Percentiles rank a stretch among this genome's conserved stretches.
These are phyloP conservation scores for Sporisorium graminicola DNA, from an alignment of 1,284 basidiomycete genomes.

Conservation along the genomic window DNA sequence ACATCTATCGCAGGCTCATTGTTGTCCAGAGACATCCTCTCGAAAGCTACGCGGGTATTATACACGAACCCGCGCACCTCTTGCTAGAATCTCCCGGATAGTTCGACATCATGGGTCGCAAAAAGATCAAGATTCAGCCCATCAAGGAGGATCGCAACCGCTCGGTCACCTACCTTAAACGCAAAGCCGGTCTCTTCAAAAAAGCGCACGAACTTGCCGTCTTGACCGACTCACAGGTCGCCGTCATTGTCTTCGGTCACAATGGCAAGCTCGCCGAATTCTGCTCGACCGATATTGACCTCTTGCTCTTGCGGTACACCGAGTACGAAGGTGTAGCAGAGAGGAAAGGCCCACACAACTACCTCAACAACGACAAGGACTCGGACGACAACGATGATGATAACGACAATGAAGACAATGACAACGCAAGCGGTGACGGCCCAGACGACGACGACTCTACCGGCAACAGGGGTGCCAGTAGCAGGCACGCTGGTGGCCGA, in stretches of 20 bases:
- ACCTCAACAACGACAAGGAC: conserved; percentile 43
- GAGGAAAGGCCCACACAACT: conserved; percentile 48
- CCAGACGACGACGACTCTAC: conserved; percentile 11
- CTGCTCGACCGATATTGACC: conserved; percentile 62
- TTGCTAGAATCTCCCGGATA: no score
- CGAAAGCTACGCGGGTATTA: background rate
- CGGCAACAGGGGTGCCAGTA: conserved; percentile 9
- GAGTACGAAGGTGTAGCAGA: conserved; percentile 52
- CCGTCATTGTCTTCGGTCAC: conserved; percentile 78
- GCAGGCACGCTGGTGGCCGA: background rate
- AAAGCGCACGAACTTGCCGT: conserved; percentile 90
- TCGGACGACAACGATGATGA: conserved; percentile 46
- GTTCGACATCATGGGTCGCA: conserved; percentile 80
- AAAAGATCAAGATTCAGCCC: conserved; percentile 90
- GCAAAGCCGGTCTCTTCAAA: conserved; percentile 89
- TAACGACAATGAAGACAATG: conserved; percentile 27
- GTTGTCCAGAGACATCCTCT: background rate
- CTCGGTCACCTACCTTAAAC: conserved; percentile 90
- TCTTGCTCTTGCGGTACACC: conserved; percentile 58
- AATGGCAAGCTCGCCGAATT: conserved; percentile 66
- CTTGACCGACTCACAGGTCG: conserved; percentile 78
- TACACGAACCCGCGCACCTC: conserved; percentile 11
- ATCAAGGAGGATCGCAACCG: conserved; percentile 90
- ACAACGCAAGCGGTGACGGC: conserved; percentile 21
- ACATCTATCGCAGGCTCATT: background rate